A percentile compares a stretch with the other conserved stretches of the same genome.
Conservation (phyloP, 345 rosid genomes). For the Nephelium lappaceum region DNA sequence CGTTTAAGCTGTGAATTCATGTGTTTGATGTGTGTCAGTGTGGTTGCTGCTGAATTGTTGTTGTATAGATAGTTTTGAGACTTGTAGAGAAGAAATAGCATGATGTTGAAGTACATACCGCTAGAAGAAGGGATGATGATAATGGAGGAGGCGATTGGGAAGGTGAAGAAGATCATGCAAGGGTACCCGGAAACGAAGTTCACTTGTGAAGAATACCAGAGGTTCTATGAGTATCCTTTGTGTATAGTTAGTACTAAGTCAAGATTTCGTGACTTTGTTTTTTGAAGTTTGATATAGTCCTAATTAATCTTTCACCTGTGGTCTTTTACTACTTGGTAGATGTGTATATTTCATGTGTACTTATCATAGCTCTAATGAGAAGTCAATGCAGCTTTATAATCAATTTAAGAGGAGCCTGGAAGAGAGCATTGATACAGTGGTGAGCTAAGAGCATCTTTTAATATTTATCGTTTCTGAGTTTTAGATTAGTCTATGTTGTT, state of each 20-base stretch:
- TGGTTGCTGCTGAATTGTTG: background rate
- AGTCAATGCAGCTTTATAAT: conserved; percentile 22
- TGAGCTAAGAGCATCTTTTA: conserved; percentile 12
- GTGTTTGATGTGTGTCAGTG: background rate
- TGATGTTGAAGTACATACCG: conserved; percentile 21
- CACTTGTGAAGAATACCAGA: conserved; percentile 28
- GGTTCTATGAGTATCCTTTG: conserved; percentile 33
- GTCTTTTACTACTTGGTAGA: conserved; percentile 26
- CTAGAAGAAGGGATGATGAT: conserved; percentile 28
- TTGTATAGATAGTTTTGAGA: conserved; percentile 11
- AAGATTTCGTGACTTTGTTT: background rate
- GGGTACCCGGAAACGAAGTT: conserved; percentile 34
- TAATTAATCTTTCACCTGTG: background rate
- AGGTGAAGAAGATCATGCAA: conserved; percentile 31
- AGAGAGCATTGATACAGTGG: conserved; percentile 27
- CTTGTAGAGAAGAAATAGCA: conserved; percentile 14
- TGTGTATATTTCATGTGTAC: conserved; percentile 33
- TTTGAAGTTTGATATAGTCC: background rate
- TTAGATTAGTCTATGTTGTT: background rate
- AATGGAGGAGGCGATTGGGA: conserved; percentile 30
- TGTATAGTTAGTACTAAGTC: conserved; percentile 5
- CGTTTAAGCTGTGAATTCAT: background rate
- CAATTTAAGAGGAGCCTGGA: conserved; percentile 30
- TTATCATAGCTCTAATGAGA: conserved; percentile 17
- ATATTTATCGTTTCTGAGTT: background rate